Percentiles rank a stretch among this genome's conserved stretches.
These are phyloP conservation scores for Maudiozyma serrabonitensis DNA, from an alignment of 805 yeast genomes.

Conservation along the genomic window DNA sequence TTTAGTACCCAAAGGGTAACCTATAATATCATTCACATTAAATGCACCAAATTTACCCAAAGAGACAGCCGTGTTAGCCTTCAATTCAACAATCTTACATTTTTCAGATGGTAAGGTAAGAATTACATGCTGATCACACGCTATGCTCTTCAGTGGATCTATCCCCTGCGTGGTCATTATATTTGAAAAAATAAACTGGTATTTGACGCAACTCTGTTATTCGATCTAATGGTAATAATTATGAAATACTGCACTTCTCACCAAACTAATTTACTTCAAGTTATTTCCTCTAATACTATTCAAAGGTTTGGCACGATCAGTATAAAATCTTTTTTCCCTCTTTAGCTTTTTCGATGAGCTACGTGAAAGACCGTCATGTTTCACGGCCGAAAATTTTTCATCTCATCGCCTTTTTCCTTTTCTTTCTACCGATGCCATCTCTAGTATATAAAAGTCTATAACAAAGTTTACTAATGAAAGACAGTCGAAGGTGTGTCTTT, in stretches of 20 bases:
- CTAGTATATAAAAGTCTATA: too few relatives aligned
- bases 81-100: constrained; percentile 59
- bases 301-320: too few relatives aligned
- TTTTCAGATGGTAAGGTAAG: constrained; percentile 77
- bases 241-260: too few relatives aligned
- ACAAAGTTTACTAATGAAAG: too few relatives aligned
- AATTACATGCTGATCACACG: constrained; percentile 36
- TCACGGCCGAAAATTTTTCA: constrained; percentile 10
- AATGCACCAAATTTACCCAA: constrained; percentile 92
- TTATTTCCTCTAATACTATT: too few relatives aligned
- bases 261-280: too few relatives aligned
- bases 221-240: too few relatives aligned
- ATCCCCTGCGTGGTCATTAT: constrained; percentile 4
- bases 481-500: too few relatives aligned
- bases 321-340: too few relatives aligned
- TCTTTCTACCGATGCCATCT: background rate
- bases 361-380: background rate
- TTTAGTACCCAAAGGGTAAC: constrained; percentile 78
- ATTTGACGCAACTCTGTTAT: too few relatives aligned
- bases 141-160: constrained; percentile 23
- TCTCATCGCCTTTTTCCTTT: constrained; percentile 7
- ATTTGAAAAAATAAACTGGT: background rate
- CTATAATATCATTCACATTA: constrained; percentile 61
- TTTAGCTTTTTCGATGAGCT: constrained; percentile 1
- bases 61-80: constrained; percentile 48